Conservation (phyloP, 768 basidiomycete genomes). For the Suillus subalutaceus region DNA sequence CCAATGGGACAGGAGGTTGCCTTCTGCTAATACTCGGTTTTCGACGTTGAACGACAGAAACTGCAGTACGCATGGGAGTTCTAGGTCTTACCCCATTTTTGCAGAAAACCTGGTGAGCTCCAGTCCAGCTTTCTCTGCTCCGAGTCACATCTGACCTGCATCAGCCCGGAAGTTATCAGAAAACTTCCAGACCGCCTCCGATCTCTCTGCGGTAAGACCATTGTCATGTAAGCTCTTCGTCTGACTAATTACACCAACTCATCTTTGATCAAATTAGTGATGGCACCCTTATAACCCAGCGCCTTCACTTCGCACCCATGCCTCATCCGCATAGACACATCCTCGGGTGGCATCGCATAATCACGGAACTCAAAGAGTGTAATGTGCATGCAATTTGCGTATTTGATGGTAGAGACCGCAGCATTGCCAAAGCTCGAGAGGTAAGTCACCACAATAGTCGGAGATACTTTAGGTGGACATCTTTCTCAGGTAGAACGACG, state of each 20-base stretch:
- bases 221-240: slow-evolving; percentile 65
- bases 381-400: slow-evolving; percentile 70
- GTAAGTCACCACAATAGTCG: slow-evolving; percentile 38
- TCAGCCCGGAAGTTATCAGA: slow-evolving; percentile 67
- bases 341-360: slow-evolving; percentile 75
- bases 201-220: slow-evolving; percentile 62
- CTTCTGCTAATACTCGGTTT: background rate
- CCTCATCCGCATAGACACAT: slow-evolving; percentile 72
- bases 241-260: slow-evolving; percentile 10
- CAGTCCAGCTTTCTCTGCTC: background rate
- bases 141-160: background rate
- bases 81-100: slow-evolving; percentile 71
- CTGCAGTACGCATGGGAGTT: slow-evolving; percentile 59
- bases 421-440: slow-evolving; percentile 70
- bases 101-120: slow-evolving; percentile 60
- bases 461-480: slow-evolving; percentile 8
- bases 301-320: slow-evolving; percentile 71
- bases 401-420: slow-evolving; percentile 76
- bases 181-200: slow-evolving; percentile 65
- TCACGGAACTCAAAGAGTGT: slow-evolving; percentile 59
- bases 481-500: slow-evolving; percentile 55
- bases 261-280: slow-evolving; percentile 50
- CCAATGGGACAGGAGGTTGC: slow-evolving; percentile 1
- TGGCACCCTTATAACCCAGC: slow-evolving; percentile 84
- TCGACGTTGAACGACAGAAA: background rate